These are phyloP conservation scores for Physcomitrium patens DNA, from an alignment of 225 moss, liverwort and hornwort species.

Conservation along the genomic window DNA sequence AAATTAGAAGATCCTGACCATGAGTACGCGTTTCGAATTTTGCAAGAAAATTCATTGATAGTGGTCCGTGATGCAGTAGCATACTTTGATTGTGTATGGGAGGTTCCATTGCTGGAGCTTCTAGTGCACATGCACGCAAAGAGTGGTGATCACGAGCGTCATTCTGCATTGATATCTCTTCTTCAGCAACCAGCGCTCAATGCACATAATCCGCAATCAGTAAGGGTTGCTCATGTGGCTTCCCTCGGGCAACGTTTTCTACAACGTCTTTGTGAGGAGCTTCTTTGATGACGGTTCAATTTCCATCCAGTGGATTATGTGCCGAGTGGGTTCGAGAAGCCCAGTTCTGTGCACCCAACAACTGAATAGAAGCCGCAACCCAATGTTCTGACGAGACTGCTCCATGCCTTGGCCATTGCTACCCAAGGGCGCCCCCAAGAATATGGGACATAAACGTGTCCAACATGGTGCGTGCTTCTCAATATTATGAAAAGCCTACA, in stretches of 20 bases:
- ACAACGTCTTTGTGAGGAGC: constrained; percentile 87
- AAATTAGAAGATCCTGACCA: constrained; percentile 81
- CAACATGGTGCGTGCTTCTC: constrained; percentile 29
- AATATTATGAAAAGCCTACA: background rate
- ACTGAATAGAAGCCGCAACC: constrained; percentile 10
- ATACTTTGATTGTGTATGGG: constrained; percentile 97
- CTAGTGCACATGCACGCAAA: constrained; percentile 91
- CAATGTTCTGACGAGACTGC: constrained; percentile 9
- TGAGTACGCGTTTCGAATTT: constrained; percentile 78
- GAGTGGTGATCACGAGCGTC: constrained; percentile 89
- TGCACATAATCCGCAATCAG: constrained; percentile 91
- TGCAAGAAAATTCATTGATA: constrained; percentile 87
- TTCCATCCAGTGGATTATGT: background rate
- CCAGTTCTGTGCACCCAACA: constrained; percentile 5
- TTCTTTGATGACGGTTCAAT: constrained; percentile 41
- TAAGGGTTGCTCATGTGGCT: constrained; percentile 85
- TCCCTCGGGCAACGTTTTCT: constrained; percentile 93
- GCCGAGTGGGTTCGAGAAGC: constrained; percentile 1
- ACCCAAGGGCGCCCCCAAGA: constrained; percentile 14
- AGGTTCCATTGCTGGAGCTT: constrained; percentile 97
- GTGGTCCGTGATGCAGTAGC: constrained; percentile 91
- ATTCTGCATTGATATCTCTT: constrained; percentile 74
- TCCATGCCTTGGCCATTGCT: constrained; percentile 13
- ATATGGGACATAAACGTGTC: constrained; percentile 12
- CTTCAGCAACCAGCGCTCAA: constrained; percentile 98